Evolutionary conservation across 2,329 filamentous ascomycete species (phyloP).

Genomic region (Colletotrichum australisinense): DNA sequence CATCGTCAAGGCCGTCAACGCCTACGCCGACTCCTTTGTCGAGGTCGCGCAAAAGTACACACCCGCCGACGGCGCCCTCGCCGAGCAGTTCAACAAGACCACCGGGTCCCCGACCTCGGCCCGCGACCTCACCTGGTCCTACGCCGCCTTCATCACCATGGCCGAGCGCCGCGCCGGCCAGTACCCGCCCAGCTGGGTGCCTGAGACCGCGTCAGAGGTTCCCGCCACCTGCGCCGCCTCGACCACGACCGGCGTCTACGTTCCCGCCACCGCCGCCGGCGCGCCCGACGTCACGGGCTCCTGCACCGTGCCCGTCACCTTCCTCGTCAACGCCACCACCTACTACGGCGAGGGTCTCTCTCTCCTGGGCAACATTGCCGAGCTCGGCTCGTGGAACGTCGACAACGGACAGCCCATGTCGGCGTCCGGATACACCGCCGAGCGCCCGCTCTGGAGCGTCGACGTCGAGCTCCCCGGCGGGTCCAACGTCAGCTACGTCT

Average conservation of each 20-base stretch:
- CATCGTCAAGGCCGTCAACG: slow-evolving; percentile 58
- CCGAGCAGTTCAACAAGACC: slow-evolving; percentile 61
- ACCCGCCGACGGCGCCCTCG: slow-evolving; percentile 56
- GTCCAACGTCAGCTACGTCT: slow-evolving; percentile 56
- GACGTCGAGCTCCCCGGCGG: slow-evolving; percentile 53
- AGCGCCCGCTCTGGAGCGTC: slow-evolving; percentile 57
- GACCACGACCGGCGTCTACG: slow-evolving; percentile 45
- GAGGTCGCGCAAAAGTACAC: slow-evolving; percentile 59
- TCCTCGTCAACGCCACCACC: slow-evolving; percentile 58
- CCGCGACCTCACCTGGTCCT: slow-evolving; percentile 63
- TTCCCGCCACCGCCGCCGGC: slow-evolving; percentile 48
- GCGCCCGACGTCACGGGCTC: slow-evolving; percentile 46
- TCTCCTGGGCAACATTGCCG: slow-evolving; percentile 53
- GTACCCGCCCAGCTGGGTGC: slow-evolving; percentile 45
- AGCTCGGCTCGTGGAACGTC: slow-evolving; percentile 57
- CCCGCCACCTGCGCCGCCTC: slow-evolving; percentile 42
- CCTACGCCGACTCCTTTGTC: slow-evolving; percentile 67
- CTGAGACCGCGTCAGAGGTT: slow-evolving; percentile 36
- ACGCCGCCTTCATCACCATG: slow-evolving; percentile 61
- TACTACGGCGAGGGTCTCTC: slow-evolving; percentile 61
- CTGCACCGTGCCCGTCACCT: slow-evolving; percentile 52
- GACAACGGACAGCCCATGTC: slow-evolving; percentile 51
- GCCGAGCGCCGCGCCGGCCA: slow-evolving; percentile 50
- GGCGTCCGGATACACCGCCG: slow-evolving; percentile 53
- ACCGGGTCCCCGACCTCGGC: slow-evolving; percentile 54